phyloP scores from a whole-genome alignment of 2,329 filamentous ascomycete species.

The Hypomyces rosellus region DNA sequence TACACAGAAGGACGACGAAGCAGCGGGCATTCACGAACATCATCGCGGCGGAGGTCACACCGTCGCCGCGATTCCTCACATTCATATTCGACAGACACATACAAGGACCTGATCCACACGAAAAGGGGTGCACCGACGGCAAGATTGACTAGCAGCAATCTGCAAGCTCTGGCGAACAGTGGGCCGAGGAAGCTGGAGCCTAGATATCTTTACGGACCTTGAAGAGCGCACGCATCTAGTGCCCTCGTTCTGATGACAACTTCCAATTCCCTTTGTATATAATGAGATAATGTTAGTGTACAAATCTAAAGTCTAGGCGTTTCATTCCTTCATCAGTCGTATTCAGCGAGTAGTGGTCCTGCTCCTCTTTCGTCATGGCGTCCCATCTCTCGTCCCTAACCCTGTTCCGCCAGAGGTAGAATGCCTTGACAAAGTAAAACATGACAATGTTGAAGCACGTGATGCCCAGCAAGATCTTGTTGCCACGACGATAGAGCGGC shows the following conservation, averaged over 20 bases:
- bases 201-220: no score
- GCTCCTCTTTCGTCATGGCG: conserved; percentile 37
- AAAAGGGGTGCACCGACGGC: neutral
- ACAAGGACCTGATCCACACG: neutral
- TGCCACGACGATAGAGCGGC: conserved; percentile 34
- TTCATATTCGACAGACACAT: neutral
- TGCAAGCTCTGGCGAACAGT: neutral
- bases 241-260: no score
- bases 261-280: neutral
- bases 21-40: no score
- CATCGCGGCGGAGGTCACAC: no score
- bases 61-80: no score
- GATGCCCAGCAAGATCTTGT: conserved; percentile 44
- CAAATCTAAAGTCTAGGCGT: conserved; percentile 37
- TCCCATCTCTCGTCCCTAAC: conserved; percentile 39
- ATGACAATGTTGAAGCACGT: conserved; percentile 41
- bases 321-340: conserved; percentile 41
- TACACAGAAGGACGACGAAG: no score
- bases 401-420: conserved; percentile 46
- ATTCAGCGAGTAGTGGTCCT: conserved; percentile 25
- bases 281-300: conserved; percentile 16
- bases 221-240: no score
- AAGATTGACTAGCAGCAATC: neutral
- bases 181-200: no score
- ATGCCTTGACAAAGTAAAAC: conserved; percentile 44